These are phyloP conservation scores for Zygoascus hellenicus DNA, from an alignment of 1,139 yeast species.

Conservation along the genomic window DNA sequence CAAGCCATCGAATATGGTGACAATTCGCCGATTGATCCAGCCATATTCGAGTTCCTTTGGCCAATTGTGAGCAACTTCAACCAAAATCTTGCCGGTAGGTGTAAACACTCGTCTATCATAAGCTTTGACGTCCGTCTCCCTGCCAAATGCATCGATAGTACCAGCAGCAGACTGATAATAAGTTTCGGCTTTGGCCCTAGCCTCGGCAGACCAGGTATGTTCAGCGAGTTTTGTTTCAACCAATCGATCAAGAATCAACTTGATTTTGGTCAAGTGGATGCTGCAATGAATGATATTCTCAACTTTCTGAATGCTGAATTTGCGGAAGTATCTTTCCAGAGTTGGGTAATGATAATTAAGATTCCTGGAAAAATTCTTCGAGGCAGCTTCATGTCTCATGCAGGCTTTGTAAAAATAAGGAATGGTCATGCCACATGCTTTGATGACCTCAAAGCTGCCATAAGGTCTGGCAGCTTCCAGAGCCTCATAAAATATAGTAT, in stretches of 20 bases:
- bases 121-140: slow-evolving; percentile 20
- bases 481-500: slow-evolving; percentile 75
- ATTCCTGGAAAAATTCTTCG: slow-evolving; percentile 47
- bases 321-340: slow-evolving; percentile 27
- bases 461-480: slow-evolving; percentile 57
- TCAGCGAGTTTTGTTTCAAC: slow-evolving; percentile 32
- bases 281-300: slow-evolving; percentile 62
- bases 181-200: slow-evolving; percentile 36
- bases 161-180: slow-evolving; percentile 52
- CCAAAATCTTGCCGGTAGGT: slow-evolving; percentile 81
- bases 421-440: slow-evolving; percentile 70
- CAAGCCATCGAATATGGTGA: slow-evolving; percentile 59
- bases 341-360: slow-evolving; percentile 32
- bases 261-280: slow-evolving; percentile 69
- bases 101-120: slow-evolving; percentile 70
- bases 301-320: slow-evolving; percentile 43
- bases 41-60: slow-evolving; percentile 83
- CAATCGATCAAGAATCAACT: slow-evolving; percentile 59
- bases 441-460: slow-evolving; percentile 70
- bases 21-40: slow-evolving; percentile 80
- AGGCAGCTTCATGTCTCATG: slow-evolving; percentile 89
- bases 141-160: slow-evolving; percentile 80
- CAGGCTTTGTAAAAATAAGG: slow-evolving; percentile 91
- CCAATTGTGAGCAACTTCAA: slow-evolving; percentile 82
- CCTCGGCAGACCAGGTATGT: slow-evolving; percentile 34